These are phyloP conservation scores for Mollisiaceae sp. DNA, from an alignment of 2,329 filamentous ascomycete species.

Conservation along the genomic window DNA sequence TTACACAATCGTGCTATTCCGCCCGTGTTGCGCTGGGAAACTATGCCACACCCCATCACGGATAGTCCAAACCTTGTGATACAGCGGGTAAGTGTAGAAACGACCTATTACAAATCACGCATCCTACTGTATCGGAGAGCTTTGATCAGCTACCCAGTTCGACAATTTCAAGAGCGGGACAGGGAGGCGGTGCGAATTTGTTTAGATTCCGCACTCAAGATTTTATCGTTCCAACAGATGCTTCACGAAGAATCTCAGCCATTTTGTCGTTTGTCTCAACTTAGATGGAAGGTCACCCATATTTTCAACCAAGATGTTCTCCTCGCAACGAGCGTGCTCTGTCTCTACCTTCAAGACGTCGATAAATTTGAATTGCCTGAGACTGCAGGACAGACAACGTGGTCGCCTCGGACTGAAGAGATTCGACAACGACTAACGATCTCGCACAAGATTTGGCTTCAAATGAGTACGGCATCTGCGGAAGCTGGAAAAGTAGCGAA, in stretches of 20 bases:
- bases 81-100: slow-evolving; percentile 39
- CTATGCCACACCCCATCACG: slow-evolving; percentile 39
- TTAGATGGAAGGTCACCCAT: slow-evolving; percentile 39
- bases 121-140: slow-evolving; percentile 39
- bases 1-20: slow-evolving; percentile 39
- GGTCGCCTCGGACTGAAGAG: slow-evolving; percentile 36
- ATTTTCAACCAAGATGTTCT: slow-evolving; percentile 40
- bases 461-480: slow-evolving; percentile 38
- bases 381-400: slow-evolving; percentile 34
- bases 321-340: slow-evolving; percentile 39
- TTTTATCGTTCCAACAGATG: slow-evolving; percentile 39
- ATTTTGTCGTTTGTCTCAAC: slow-evolving; percentile 38
- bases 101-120: slow-evolving; percentile 39
- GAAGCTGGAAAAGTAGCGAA: slow-evolving; percentile 41
- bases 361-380: slow-evolving; percentile 36
- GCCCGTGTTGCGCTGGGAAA: slow-evolving; percentile 36
- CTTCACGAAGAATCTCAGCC: slow-evolving; percentile 40
- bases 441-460: slow-evolving; percentile 40
- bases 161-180: slow-evolving; percentile 35
- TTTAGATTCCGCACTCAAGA: slow-evolving; percentile 39
- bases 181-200: slow-evolving; percentile 36
- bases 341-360: slow-evolving; percentile 39
- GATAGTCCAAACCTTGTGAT: slow-evolving; percentile 38
- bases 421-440: slow-evolving; percentile 38
- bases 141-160: slow-evolving; percentile 34